A percentile compares a stretch with the other conserved stretches of the same genome.
These are phyloP conservation scores for Tolypocladium cylindrosporum DNA, from an alignment of 2,329 filamentous ascomycete genomes.

Conservation along the genomic window DNA sequence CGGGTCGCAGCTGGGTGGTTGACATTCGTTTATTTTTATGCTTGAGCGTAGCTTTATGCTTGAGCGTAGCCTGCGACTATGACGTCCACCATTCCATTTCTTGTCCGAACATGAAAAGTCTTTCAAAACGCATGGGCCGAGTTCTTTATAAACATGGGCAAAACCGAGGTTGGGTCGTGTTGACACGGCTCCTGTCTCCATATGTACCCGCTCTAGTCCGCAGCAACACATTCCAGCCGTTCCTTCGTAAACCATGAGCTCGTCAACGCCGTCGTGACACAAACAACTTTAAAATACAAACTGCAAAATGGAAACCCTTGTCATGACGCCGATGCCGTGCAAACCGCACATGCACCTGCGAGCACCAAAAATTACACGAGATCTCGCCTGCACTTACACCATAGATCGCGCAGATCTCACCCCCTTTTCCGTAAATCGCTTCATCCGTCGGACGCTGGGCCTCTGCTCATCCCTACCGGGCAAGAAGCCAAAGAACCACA, in stretches of 20 bases:
- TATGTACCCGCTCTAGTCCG: background rate
- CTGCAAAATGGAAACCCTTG: background rate
- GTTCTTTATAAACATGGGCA: background rate
- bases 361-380: background rate
- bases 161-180: background rate
- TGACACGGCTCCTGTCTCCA: background rate
- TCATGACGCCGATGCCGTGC: background rate
- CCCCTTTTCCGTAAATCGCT: conserved; percentile 33
- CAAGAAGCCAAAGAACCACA: conserved; percentile 40
- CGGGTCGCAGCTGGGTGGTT: background rate
- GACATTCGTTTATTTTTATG: background rate
- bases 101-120: background rate
- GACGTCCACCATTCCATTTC: background rate
- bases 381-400: conserved; percentile 8
- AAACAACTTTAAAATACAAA: background rate
- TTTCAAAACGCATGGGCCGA: background rate
- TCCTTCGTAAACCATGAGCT: background rate
- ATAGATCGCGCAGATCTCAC: conserved; percentile 14
- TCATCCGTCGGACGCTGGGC: conserved; percentile 33
- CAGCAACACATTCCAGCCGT: background rate
- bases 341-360: background rate
- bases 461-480: conserved; percentile 29
- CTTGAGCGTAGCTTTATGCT: background rate
- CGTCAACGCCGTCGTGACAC: background rate
- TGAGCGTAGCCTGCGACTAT: background rate